These are phyloP conservation scores for Quercus wislizeni DNA, from an alignment of 306 rosid genomes.

Conservation along the genomic window DNA sequence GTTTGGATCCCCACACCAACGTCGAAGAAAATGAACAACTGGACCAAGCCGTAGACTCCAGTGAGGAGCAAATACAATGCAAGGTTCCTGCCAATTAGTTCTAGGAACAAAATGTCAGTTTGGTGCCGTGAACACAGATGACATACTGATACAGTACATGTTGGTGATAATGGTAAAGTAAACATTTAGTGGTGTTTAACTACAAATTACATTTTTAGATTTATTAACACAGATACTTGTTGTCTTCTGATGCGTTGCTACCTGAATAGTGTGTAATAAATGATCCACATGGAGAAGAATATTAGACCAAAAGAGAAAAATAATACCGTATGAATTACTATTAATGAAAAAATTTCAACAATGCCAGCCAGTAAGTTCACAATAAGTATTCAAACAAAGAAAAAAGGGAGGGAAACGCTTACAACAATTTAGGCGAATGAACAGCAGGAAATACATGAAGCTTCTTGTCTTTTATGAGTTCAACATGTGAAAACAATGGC, in stretches of 20 bases:
- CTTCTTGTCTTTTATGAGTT: constrained; percentile 59
- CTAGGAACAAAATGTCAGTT: constrained; percentile 14
- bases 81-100: constrained; percentile 71
- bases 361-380: background rate
- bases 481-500: constrained; percentile 54
- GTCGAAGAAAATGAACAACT: constrained; percentile 70
- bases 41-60: constrained; percentile 93
- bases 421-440: constrained; percentile 67
- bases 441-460: constrained; percentile 67
- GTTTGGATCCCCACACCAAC: constrained; percentile 71
- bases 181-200: background rate
- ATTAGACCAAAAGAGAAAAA: background rate
- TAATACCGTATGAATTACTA: background rate
- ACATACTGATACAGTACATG: background rate
- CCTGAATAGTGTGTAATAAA: background rate
- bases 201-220: background rate
- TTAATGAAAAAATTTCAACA: background rate
- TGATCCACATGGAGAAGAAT: background rate
- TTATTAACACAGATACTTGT: background rate
- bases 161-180: background rate
- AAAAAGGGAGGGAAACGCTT: constrained; percentile 28
- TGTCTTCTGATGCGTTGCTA: background rate
- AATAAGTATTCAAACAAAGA: background rate
- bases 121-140: background rate
- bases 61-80: constrained; percentile 79